Evolutionary conservation across 2,329 filamentous ascomycete species (phyloP).

Genomic region (Falciphora oryzae): DNA sequence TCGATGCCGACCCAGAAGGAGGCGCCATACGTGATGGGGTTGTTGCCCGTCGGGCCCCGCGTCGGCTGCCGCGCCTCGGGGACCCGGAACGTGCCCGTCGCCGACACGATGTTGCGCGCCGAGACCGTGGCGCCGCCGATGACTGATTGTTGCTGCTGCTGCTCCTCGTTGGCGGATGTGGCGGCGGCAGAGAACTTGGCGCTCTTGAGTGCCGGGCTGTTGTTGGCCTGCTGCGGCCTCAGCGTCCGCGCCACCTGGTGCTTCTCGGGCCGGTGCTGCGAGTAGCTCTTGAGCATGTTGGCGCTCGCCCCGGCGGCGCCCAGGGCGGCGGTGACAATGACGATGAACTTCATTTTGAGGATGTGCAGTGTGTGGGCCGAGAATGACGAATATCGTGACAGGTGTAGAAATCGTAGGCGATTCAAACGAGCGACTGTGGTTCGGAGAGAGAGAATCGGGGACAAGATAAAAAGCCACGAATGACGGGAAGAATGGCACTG

Average conservation of each 20-base stretch:
- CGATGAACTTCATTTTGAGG: conserved; percentile 3
- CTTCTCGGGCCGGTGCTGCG: conserved; percentile 2
- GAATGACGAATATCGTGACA: not conserved
- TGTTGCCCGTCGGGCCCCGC: not conserved
- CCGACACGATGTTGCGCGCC: not conserved
- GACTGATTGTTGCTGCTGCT: not conserved
- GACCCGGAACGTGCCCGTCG: conserved; percentile 3
- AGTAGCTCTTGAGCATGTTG: conserved; percentile 1
- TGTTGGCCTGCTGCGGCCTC: not conserved
- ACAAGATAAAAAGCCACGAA: no score
- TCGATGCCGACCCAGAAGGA: conserved; percentile 10
- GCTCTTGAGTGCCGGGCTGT: not conserved
- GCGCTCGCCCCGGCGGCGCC: conserved; percentile 3
- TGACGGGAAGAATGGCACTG: no score
- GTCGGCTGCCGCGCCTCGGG: conserved; percentile 7
- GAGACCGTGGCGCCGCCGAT: conserved; percentile 3
- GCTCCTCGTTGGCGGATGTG: not conserved
- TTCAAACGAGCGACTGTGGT: not conserved
- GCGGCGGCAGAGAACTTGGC: not conserved
- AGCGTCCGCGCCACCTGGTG: not conserved
- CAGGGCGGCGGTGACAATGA: conserved; percentile 1
- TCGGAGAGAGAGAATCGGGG: not conserved
- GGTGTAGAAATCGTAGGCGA: not conserved
- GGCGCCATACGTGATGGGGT: conserved; percentile 4
- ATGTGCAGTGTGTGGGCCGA: not conserved